Conservation (phyloP, 257 asterid genomes). For the Solanum bulbocastanum region DNA sequence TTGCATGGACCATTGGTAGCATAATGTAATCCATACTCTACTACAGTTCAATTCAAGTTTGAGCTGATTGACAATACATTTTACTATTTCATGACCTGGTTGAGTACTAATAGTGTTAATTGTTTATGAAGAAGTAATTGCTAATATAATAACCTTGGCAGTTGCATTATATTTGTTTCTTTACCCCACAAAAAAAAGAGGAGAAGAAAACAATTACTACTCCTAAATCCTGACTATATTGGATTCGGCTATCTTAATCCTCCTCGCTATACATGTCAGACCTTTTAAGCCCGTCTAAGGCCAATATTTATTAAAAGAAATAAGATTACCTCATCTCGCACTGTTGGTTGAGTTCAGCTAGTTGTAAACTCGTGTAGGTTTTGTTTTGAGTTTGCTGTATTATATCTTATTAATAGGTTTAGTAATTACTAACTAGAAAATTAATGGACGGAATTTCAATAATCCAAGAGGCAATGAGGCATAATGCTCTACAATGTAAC, state of each 20-base stretch:
- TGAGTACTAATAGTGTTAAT: neutral
- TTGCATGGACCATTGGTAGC: neutral
- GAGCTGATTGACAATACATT: neutral
- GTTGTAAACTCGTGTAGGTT: neutral
- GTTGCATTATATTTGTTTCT: neutral
- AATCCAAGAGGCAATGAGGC: neutral
- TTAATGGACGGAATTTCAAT: neutral
- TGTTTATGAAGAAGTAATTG: neutral
- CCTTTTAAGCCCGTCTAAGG: neutral
- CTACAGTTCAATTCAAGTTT: neutral
- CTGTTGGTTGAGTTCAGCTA: neutral
- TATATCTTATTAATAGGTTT: neutral
- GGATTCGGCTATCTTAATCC: neutral
- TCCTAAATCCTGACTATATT: neutral
- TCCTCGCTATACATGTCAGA: neutral
- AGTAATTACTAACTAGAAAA: neutral
- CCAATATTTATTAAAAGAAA: neutral
- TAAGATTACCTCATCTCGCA: neutral
- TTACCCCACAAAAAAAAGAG: neutral
- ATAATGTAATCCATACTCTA: neutral
- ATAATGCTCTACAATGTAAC: neutral
- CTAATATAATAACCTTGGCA: neutral
- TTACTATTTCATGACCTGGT: neutral
- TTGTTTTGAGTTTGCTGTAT: neutral
- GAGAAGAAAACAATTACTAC: too few species aligned